Conservation (phyloP, 83 land plant genomes). For the Picea abies region DNA sequence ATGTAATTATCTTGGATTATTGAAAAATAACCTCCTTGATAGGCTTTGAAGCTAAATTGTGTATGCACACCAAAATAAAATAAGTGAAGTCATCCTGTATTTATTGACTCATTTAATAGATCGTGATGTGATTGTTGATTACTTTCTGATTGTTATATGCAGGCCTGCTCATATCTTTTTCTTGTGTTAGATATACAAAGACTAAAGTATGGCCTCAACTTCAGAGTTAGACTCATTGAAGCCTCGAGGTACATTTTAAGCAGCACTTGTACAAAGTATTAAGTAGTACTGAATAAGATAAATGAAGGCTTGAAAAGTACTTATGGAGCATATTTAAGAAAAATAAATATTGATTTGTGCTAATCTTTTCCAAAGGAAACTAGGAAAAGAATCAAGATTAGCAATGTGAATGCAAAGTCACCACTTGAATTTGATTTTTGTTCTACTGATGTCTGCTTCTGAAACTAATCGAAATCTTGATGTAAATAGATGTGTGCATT, state of each 20-base stretch:
- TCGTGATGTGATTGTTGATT: not conserved
- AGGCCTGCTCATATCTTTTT: not conserved
- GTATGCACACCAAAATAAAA: not conserved
- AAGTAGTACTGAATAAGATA: not conserved
- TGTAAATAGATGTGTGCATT: conserved; percentile 84
- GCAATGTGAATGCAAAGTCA: no score
- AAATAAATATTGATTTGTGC: no score
- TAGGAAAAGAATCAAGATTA: no score
- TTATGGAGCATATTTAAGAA: no score
- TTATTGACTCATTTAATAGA: not conserved
- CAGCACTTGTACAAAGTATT: not conserved
- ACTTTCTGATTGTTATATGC: conserved; percentile 3
- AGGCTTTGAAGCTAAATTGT: not conserved
- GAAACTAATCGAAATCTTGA: not conserved
- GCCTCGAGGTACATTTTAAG: conserved; percentile 2
- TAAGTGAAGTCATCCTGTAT: no score
- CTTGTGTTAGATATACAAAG: not conserved
- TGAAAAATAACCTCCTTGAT: no score
- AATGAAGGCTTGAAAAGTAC: no score
- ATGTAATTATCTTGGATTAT: no score
- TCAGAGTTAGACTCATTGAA: conserved; percentile 8
- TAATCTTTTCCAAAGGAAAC: no score
- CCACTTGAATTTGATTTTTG: no score
- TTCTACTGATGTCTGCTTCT: not conserved
- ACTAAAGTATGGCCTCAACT: not conserved